Conservation (phyloP, 2,329 filamentous ascomycete species). For the Cladophialophora yegresii region DNA sequence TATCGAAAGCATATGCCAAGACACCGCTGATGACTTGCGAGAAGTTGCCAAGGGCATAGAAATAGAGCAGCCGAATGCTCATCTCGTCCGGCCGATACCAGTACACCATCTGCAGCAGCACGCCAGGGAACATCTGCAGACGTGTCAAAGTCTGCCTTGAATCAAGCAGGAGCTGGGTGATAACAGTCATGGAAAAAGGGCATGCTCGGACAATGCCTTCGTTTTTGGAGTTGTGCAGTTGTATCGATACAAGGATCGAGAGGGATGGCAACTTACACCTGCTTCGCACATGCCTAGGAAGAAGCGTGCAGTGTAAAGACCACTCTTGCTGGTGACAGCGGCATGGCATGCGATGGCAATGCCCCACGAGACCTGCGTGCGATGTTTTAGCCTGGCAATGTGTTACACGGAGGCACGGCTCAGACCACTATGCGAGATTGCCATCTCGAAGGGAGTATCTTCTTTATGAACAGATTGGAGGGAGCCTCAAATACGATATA, state of each 20-base stretch:
- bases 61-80: constrained; percentile 57
- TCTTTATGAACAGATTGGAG: constrained; percentile 68
- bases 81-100: constrained; percentile 71
- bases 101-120: constrained; percentile 66
- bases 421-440: constrained; percentile 40
- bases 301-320: constrained; percentile 64
- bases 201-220: too few species aligned
- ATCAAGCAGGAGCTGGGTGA: background rate
- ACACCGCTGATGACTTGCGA: constrained; percentile 43
- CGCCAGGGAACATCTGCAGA: constrained; percentile 64
- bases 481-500: constrained; percentile 75
- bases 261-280: constrained; percentile 44
- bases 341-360: constrained; percentile 65
- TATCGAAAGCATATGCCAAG: constrained; percentile 35
- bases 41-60: constrained; percentile 44
- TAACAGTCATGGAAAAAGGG: background rate
- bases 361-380: constrained; percentile 63
- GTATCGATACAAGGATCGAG: too few species aligned
- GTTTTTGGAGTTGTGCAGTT: too few species aligned
- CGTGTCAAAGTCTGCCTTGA: background rate
- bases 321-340: constrained; percentile 59
- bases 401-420: constrained; percentile 54
- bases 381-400: constrained; percentile 59
- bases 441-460: constrained; percentile 59
- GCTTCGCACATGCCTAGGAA: constrained; percentile 63